Evolutionary conservation across 2,329 filamentous ascomycete genomes (phyloP), one percentile per base, ranked within the genome.

Genomic region (Ophiostoma montium): DNA sequence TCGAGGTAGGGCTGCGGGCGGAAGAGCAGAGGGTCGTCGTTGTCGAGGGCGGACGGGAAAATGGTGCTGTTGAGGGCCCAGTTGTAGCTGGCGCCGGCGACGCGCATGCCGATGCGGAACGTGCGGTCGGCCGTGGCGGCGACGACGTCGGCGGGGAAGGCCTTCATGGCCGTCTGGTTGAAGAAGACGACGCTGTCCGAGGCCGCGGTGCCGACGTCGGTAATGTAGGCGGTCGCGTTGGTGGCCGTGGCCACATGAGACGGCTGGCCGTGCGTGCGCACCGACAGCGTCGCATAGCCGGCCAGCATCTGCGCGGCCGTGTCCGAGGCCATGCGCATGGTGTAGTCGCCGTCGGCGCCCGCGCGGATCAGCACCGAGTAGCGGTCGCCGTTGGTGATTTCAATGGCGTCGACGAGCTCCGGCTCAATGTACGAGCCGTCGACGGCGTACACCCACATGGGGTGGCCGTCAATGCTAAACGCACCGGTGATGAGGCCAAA

Each of bases 391-490:
- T 73, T 76, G 53, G 63, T 63, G 5, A 78, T 56, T 0, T 59
- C 56, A 19, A 77, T 59, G 10, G 67, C 67, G 12, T 77, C 65
- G 1, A 72, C 70, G 4, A 64, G 63, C 47, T 70, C 63, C 3
- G 75, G 76, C 52, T 70, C 61, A 47, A 79, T 70, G 57, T 75
- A 77, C 9, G 68, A 61, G 3, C 70, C 74, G 51, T 78, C 75
- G 47, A 74, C 68, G 38, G 70, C 71, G 54, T 74, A 75, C 5
- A 78, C 64, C 63, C 66, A 75, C 61, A 77, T 63, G 18, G 69
- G 64, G 48, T 74, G 70, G 49, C 70, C 68, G 56, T 78, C 74
- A 45, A 77, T 71, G 30, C 71, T 70, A 53, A 71, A 66, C 6
- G 63, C 55, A 3, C 65, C 64, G 0, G 66, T 69, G 44, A 70